A percentile compares a stretch with the other conserved stretches of the same genome.
Conservation (phyloP, 2,329 filamentous ascomycete species). For the Fusarium sp. region DNA sequence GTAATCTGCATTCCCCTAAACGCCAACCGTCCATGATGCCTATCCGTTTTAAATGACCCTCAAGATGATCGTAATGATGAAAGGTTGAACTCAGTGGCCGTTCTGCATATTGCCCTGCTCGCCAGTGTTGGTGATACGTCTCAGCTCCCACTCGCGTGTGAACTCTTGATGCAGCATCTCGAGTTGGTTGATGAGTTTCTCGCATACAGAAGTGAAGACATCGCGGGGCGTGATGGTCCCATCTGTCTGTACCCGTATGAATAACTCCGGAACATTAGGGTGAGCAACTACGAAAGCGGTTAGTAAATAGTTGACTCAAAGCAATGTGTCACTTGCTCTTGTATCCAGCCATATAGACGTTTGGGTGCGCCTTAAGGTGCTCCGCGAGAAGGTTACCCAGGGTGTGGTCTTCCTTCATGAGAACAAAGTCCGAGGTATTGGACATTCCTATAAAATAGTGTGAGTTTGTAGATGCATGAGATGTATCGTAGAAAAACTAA, state of each 20-base stretch:
- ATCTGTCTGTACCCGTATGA: conserved; percentile 91
- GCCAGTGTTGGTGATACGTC: conserved; percentile 82
- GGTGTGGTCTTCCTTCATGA: conserved; percentile 98
- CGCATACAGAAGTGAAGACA: conserved; percentile 83
- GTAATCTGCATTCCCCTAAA: conserved; percentile 46
- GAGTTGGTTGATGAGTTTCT: conserved; percentile 84
- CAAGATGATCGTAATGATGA: conserved; percentile 16
- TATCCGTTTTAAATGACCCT: conserved; percentile 30
- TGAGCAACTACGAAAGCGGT: conserved; percentile 60
- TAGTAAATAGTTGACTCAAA: neutral
- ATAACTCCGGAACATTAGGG: conserved; percentile 71
- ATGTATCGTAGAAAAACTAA: conserved; percentile 61
- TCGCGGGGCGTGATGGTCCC: conserved; percentile 90
- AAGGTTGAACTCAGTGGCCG: conserved; percentile 48
- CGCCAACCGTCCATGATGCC: conserved; percentile 45
- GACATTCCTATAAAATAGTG: conserved; percentile 73
- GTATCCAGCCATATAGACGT: conserved; percentile 93
- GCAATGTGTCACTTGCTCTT: conserved; percentile 70
- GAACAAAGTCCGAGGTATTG: conserved; percentile 93
- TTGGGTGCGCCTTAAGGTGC: conserved; percentile 84
- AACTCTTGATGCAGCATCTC: conserved; percentile 87
- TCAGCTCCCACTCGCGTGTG: conserved; percentile 90
- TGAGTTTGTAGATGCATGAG: conserved; percentile 5
- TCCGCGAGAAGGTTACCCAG: conserved; percentile 90
- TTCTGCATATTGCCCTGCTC: conserved; percentile 65